phyloP scores from a whole-genome alignment of 495 filamentous ascomycete species.

The Podospora anserina region DNA sequence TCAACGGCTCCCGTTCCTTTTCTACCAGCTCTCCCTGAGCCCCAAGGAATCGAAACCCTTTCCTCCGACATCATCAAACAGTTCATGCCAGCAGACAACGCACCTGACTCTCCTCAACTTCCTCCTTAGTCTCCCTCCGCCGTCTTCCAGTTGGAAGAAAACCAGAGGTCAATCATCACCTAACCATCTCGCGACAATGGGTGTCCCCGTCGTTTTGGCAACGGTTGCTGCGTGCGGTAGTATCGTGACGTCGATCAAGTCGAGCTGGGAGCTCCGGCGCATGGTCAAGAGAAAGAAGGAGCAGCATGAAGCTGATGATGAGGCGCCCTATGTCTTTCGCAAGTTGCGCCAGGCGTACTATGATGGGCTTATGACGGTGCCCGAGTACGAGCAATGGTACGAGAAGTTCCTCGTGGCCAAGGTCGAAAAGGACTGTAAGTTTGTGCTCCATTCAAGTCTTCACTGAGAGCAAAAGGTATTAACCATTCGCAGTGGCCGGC shows the following conservation, averaged over 20 bases:
- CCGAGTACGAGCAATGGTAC: conserved; percentile 26
- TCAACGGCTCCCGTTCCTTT: neutral
- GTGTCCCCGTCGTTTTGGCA: conserved; percentile 22
- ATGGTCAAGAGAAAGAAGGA: conserved; percentile 26
- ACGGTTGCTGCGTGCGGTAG: conserved; percentile 26
- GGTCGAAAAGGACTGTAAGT: conserved; percentile 26
- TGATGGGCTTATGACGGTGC: conserved; percentile 14
- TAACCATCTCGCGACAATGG: conserved; percentile 12
- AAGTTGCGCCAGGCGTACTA: conserved; percentile 23
- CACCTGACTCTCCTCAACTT: neutral
- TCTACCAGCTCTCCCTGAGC: neutral
- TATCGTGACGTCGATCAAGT: conserved; percentile 30
- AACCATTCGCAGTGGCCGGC: conserved; percentile 13
- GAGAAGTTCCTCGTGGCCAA: conserved; percentile 27
- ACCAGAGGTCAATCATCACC: neutral
- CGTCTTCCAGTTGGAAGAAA: neutral
- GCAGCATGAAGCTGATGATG: conserved; percentile 20
- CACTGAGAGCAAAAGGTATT: neutral
- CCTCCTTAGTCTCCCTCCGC: neutral
- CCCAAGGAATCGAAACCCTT: neutral
- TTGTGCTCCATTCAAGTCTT: neutral
- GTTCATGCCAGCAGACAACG: neutral
- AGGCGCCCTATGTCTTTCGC: conserved; percentile 26
- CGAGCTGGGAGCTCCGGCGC: conserved; percentile 27
- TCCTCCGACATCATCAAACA: neutral